Evolutionary conservation across 441 rosid genomes (phyloP), one percentile per base, ranked within the genome.

Genomic region (Macaranga tanarius): DNA sequence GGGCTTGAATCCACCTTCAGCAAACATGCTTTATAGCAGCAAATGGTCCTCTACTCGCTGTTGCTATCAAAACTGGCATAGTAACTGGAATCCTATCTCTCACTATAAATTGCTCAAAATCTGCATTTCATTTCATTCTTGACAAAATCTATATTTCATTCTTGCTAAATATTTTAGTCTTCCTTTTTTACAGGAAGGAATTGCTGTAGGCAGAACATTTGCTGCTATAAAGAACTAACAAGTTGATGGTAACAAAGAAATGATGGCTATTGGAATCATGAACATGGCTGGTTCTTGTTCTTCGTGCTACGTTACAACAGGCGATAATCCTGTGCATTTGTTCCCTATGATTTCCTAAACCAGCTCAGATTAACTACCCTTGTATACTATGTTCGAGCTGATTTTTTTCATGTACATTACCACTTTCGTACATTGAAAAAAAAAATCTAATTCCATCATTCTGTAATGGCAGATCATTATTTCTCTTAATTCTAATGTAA

Each of bases 171-270:
- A 1, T 51, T 45, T 59, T 40, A 17, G 42, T 51, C 19, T 22
- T 16, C 31, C 10, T 71, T 52, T 60, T 16, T 17, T 63, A 47
- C 63, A 90, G 98, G 98, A 95, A 88, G 99, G 99, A 74, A 92
- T 95, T 72, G 98, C 98, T 17, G 98, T 93, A 15, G 99, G 99
- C 71, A 93, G 98, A 75, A 95, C 98, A 20, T 93, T 95, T 86
- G 98, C 99, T 44, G 65, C 95, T 25, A 73, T 95, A 57, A 87
- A 84, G 72, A 92, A 89, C 79, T 91, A 95, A 76, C 98, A 90
- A 83, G 95, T 95, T 47, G 97, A 93, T 73, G 99, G 98, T 12
- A 95, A 95, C 88, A 90, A 95, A 80, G 99, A 95, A 86, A 95
- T 95, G 99, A 85, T 95, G 88, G 97, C 98, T 34, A 88, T 92